Percentiles rank a stretch among this genome's conserved stretches.
Evolutionary conservation across 1,284 basidiomycete genomes (phyloP).

Genomic region (Ganoderma lingzhi): DNA sequence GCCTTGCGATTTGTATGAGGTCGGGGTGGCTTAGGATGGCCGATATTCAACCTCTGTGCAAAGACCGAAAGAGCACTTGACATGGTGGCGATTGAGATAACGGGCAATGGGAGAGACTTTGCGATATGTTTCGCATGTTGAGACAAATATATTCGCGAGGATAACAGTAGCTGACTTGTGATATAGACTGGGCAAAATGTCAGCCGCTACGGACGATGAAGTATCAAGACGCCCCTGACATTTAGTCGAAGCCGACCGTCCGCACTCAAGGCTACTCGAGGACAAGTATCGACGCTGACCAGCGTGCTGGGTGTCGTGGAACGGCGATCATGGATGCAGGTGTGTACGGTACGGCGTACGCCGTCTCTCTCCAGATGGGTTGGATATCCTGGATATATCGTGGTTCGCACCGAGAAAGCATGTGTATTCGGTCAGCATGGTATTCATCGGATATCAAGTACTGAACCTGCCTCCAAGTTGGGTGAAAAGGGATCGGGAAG

Average conservation of each 20-base stretch:
- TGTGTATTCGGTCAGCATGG: not conserved
- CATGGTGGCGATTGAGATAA: not conserved
- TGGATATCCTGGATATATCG: not conserved
- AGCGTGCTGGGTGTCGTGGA: not conserved
- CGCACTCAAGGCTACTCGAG: not conserved
- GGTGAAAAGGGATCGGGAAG: not conserved
- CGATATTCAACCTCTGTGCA: constrained; percentile 5
- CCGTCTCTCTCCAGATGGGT: not conserved
- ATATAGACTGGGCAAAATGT: not conserved
- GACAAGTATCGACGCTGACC: not conserved
- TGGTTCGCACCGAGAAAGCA: not conserved
- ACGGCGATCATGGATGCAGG: not conserved
- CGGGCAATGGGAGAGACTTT: not conserved
- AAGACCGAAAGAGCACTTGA: not conserved
- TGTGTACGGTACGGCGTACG: not conserved
- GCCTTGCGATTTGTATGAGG: not conserved
- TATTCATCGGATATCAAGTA: not conserved
- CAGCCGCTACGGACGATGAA: not conserved
- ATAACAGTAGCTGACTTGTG: constrained; percentile 8
- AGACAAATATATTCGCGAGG: constrained; percentile 4
- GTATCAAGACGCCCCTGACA: not conserved
- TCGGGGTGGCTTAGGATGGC: not conserved
- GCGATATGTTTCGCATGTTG: not conserved
- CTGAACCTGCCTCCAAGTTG: not conserved
- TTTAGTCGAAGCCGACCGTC: not conserved